These are phyloP conservation scores for Penicillium arizonense DNA, from an alignment of 495 filamentous ascomycete genomes.

Conservation along the genomic window DNA sequence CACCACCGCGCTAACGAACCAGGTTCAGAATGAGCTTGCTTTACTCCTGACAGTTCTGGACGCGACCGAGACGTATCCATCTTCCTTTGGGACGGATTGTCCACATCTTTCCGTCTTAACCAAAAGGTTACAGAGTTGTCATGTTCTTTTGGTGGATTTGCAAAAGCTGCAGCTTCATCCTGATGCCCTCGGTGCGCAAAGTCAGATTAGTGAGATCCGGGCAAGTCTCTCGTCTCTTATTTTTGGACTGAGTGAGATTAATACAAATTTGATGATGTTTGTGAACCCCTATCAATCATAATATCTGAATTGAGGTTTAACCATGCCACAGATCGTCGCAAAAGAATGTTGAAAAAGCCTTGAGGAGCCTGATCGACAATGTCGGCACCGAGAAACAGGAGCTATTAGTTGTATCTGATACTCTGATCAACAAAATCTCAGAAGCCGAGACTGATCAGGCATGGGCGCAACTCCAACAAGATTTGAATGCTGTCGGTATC, in stretches of 20 bases:
- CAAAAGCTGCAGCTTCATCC: constrained; percentile 6
- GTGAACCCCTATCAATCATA: not conserved
- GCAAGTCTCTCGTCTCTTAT: constrained; percentile 10
- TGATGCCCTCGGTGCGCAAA: not conserved
- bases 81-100: not conserved
- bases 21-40: constrained; percentile 13
- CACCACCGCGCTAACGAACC: constrained; percentile 12
- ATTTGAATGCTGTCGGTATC: constrained; percentile 10
- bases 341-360: constrained; percentile 8
- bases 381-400: constrained; percentile 7
- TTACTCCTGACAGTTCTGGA: constrained; percentile 8
- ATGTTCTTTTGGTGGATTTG: constrained; percentile 10
- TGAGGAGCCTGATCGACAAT: constrained; percentile 9
- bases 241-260: constrained; percentile 17
- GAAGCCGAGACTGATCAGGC: constrained; percentile 1
- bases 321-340: constrained; percentile 12
- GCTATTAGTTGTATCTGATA: not conserved
- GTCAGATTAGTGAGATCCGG: constrained; percentile 12
- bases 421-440: constrained; percentile 1
- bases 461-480: constrained; percentile 13
- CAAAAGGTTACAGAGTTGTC: constrained; percentile 8
- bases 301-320: not conserved
- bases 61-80: constrained; percentile 1
- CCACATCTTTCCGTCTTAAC: not conserved
- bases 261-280: constrained; percentile 21